Evolutionary conservation across 495 filamentous ascomycete genomes (phyloP), one percentile per base, ranked within the genome.

Genomic region (Hypomontagnella monticulosa): DNA sequence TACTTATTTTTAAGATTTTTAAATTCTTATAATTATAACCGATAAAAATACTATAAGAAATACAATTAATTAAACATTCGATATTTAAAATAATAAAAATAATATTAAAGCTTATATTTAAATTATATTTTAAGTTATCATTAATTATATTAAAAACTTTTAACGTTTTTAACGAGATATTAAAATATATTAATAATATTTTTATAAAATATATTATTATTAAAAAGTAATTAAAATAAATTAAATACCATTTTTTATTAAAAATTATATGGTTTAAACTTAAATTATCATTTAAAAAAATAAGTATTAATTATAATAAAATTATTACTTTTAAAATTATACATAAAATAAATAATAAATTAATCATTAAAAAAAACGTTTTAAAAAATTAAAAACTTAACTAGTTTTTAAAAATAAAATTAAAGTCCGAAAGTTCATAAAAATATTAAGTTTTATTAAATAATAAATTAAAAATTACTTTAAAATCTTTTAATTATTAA

Each of bases 111-210:
- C 2, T 43, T 15, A 43, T 14, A 7, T 18, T 8, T 2, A 8
- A 43, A 43, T 43, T 16, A 3, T 43, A 16, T 15, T 43, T 43
- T 2, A 15, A 38, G 11, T 14, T 14, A 11, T 38, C 11, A 38
- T 3, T 43, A 43, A 15, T 15, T 14, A 15, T 43, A 1, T 43
- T 43, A 43, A 43, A 18, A 7, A 4, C 9, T 15, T 7, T 15
- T 2, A 15, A 15, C 18, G 4, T 8, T 2, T 18, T 14, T 7
- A 4, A 2, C 18, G 4, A 43, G 9, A 43, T 43, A 43, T 8
- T 43, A 4, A 10, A 38, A 38, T 43, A 43, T 43, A 43, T 43
- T 15, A 43, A 43, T 43, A 43, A 43, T 43, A 43, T 43, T 4
- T 43, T 43, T 18, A 18, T 18, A 14, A 43, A 16, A 1, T 43